A percentile compares a stretch with the other conserved stretches of the same genome.
Evolutionary conservation across 768 basidiomycete species (phyloP).

Genomic region (Suillus occidentalis): DNA sequence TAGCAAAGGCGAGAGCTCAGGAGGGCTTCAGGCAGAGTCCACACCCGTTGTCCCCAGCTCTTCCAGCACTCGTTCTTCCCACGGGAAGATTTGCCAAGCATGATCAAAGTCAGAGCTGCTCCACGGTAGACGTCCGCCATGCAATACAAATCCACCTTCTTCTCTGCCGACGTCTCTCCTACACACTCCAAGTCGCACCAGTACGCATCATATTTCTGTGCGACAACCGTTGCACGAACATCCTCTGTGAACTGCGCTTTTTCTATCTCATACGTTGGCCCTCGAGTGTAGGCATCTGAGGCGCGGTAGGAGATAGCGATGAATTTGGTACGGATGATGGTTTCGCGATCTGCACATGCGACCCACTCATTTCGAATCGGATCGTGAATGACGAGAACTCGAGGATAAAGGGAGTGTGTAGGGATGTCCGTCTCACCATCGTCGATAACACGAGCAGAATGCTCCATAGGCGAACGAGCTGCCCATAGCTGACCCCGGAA

Average conservation of each 20-base stretch:
- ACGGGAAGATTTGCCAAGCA: constrained; percentile 8
- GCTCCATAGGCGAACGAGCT: constrained; percentile 19
- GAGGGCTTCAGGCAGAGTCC: constrained; percentile 10
- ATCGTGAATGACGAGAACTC: constrained; percentile 11
- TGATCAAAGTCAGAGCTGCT: constrained; percentile 16
- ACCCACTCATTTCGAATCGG: constrained; percentile 7
- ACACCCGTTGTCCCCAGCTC: constrained; percentile 21
- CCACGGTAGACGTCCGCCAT: constrained; percentile 20
- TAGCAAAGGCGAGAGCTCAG: constrained; percentile 9
- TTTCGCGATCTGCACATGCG: not conserved
- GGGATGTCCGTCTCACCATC: constrained; percentile 9
- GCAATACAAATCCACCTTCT: constrained; percentile 18
- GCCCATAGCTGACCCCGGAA: constrained; percentile 22
- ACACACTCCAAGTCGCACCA: constrained; percentile 23
- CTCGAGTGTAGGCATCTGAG: constrained; percentile 11
- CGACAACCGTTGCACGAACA: constrained; percentile 9
- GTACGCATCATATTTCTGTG: constrained; percentile 12
- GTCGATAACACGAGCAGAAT: constrained; percentile 12
- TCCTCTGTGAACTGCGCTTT: constrained; percentile 10
- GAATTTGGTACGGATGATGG: constrained; percentile 12
- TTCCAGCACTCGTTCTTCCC: constrained; percentile 13
- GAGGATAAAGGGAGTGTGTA: constrained; percentile 17
- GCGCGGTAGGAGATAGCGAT: constrained; percentile 20
- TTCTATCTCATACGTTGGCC: constrained; percentile 6
- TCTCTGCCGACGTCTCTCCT: constrained; percentile 15